phyloP scores from a whole-genome alignment of 202 grass and related monocot genomes.

The Schoenoplectus tabernaemontani region DNA sequence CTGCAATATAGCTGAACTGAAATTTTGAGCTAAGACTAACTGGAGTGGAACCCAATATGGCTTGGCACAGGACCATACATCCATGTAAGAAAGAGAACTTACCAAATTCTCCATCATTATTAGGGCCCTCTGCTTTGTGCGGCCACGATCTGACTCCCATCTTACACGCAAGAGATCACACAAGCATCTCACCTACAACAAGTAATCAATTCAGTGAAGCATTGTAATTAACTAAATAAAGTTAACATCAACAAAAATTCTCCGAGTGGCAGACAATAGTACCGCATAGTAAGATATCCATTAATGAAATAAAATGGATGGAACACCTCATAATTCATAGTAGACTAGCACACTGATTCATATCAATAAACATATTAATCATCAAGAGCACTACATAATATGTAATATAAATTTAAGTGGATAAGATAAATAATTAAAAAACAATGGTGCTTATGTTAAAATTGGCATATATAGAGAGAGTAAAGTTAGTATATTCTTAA shows the following conservation, averaged over 20 bases:
- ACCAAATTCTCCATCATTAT: constrained; percentile 95
- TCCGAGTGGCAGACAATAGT: constrained; percentile 20
- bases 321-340: too few species aligned
- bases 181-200: constrained; percentile 59
- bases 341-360: too few species aligned
- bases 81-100: constrained; percentile 20
- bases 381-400: too few species aligned
- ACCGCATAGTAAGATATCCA: constrained; percentile 64
- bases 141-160: constrained; percentile 72
- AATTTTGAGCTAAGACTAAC: not conserved
- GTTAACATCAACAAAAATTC: constrained; percentile 15
- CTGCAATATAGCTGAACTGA: not conserved
- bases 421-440: too few species aligned
- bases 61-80: not conserved
- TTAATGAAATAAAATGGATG: too few species aligned
- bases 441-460: too few species aligned
- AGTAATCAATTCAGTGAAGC: constrained; percentile 6
- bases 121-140: constrained; percentile 81
- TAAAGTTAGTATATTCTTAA: too few species aligned
- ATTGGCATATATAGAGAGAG: too few species aligned
- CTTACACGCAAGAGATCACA: constrained; percentile 81
- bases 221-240: constrained; percentile 21
- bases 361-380: too few species aligned
- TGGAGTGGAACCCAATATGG: not conserved
- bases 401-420: too few species aligned